Evolutionary conservation across 225 moss, liverwort and hornwort genomes (phyloP).

Genomic region (Ulota crispa): DNA sequence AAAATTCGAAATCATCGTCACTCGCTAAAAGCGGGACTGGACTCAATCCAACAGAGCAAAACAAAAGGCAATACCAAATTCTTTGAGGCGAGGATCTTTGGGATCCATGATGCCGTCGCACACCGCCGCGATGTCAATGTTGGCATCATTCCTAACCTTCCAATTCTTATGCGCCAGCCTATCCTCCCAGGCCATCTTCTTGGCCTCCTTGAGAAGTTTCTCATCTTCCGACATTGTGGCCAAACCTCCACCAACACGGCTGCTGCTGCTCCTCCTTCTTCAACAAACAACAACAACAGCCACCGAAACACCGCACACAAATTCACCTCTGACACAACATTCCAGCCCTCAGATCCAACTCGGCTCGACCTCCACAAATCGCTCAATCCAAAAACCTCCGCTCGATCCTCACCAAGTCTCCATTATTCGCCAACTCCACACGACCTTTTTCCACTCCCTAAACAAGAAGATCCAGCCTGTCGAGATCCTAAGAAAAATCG

Average conservation of each 20-base stretch:
- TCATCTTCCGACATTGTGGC: conserved; percentile 96
- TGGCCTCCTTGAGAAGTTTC: conserved; percentile 98
- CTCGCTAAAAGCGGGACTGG: too few species aligned
- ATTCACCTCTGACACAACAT: conserved; percentile 49
- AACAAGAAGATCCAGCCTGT: conserved; percentile 33
- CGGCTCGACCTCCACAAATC: not conserved
- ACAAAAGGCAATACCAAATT: conserved; percentile 64
- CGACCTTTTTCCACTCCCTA: not conserved
- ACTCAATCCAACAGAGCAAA: not conserved
- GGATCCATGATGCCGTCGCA: conserved; percentile 93
- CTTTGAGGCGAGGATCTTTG: conserved; percentile 80
- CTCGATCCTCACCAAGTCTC: conserved; percentile 15
- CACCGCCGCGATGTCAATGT: conserved; percentile 77
- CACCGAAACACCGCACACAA: conserved; percentile 12
- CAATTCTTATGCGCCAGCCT: conserved; percentile 97
- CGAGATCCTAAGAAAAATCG: conserved; percentile 19
- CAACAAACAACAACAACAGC: not conserved
- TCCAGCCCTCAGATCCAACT: conserved; percentile 38
- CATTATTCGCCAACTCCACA: conserved; percentile 7
- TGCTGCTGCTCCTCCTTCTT: not conserved
- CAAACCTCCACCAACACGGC: not conserved
- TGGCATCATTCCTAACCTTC: conserved; percentile 97
- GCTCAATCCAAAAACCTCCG: conserved; percentile 29
- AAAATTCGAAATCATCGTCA: not conserved
- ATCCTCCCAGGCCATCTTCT: conserved; percentile 98